Base-by-base conservation (phyloP, 345 rosid genomes). In the Aegle marmelos region DNA sequence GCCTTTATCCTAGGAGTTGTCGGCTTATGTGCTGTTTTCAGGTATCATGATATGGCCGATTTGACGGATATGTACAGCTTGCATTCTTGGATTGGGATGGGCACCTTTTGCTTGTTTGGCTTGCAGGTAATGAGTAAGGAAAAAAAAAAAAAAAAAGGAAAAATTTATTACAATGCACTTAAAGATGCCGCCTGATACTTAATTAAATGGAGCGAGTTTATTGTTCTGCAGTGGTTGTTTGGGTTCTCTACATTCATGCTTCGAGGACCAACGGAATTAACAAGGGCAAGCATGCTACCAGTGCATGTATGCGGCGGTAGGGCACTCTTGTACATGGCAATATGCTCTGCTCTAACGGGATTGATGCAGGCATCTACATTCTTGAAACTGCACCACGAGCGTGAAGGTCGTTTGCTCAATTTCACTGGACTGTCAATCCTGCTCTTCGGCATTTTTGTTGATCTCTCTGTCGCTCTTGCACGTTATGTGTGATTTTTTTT, bases 51-150 rank as follows among this genome's bases (percentile, higher is more conserved):
- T 68, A 90, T 86, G 90, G 6, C 67, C 24, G 36, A 76, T 50
- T 34, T 82, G 0, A 50, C 79, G 63, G 88, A 96, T 74, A 75
- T 92, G 83, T 84, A 84, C 74, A 88, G 89, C 85, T 79, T 94
- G 75, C 99, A 96, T 83, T 91, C 99, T 1, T 96, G 98, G 98
- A 88, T 92, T 77, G 98, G 98, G 31, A 67, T 92, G 27, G 24
- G 54, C 58, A 92, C 99, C 70, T 82, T 94, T 69, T 83, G 82
- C 82, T 78, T 91, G 61, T 87, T 90, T 48, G 85, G 89, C 11
- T 53, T 94, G 65, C 99, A 93, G 96, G 98, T 94, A 53, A 36
- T 24, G 0, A 2, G n/a, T n/a, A n/a, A n/a, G n/a, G n/a, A n/a
- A n/a, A n/a, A n/a, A n/a, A n/a, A 8, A 8, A 13, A 62, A 11